phyloP scores from a whole-genome alignment of 495 filamentous ascomycete species.

The Neurospora sp. region DNA sequence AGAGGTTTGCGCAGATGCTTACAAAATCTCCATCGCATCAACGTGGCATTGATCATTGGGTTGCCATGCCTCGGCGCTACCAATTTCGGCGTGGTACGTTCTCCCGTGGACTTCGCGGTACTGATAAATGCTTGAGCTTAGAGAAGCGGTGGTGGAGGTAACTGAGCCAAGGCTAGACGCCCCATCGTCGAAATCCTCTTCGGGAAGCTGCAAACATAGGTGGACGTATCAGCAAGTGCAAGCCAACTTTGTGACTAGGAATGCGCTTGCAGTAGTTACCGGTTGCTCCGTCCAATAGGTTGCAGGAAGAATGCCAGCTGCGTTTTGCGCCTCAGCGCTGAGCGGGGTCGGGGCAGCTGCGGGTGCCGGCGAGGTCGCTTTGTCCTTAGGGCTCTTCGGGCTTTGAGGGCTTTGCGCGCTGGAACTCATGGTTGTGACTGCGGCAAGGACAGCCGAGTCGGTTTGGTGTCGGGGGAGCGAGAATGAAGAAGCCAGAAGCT shows the following conservation, averaged over 20 bases:
- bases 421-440: no score
- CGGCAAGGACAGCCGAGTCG: no score
- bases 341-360: not conserved
- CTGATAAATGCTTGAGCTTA: not conserved
- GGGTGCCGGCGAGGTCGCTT: not conserved
- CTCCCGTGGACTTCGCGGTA: constrained; percentile 1
- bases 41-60: constrained; percentile 28
- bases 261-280: not conserved
- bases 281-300: not conserved
- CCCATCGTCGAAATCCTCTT: not conserved
- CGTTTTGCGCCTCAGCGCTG: not conserved
- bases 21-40: constrained; percentile 16
- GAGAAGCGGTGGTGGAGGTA: not conserved
- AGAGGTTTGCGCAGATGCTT: constrained; percentile 1
- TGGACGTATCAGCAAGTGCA: not conserved
- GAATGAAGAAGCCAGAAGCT: no score
- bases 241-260: not conserved
- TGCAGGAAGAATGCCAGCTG: constrained; percentile 1
- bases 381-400: not conserved
- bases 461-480: no score
- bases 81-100: constrained; percentile 14
- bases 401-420: no score
- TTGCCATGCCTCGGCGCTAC: constrained; percentile 22
- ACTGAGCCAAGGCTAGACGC: not conserved
- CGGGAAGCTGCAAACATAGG: not conserved